Conservation (phyloP, 306 rosid genomes). For the Cucumis melo region DNA sequence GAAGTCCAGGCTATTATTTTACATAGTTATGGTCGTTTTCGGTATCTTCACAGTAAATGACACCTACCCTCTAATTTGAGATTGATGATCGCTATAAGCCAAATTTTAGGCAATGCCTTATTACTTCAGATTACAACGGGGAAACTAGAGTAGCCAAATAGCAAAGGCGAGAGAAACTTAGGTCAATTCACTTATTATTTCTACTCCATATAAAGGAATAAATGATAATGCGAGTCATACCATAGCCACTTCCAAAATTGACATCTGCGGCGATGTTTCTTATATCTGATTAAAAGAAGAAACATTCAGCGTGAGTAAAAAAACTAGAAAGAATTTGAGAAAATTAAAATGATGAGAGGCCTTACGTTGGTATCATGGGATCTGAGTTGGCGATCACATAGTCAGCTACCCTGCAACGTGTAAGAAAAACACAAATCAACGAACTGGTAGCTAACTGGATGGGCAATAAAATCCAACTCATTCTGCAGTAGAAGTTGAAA, state of each 20-base stretch:
- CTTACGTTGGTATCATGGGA: slow-evolving; percentile 85
- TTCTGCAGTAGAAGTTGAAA: background rate
- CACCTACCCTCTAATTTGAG: background rate
- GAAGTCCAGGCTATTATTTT: background rate
- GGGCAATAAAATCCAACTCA: background rate
- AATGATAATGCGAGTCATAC: background rate
- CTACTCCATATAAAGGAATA: background rate
- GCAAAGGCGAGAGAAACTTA: background rate
- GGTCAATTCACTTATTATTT: background rate
- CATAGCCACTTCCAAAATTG: slow-evolving; percentile 84
- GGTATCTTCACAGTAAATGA: background rate
- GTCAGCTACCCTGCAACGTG: slow-evolving; percentile 56
- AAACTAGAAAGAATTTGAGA: background rate
- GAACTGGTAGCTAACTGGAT: background rate
- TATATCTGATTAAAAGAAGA: slow-evolving; percentile 41
- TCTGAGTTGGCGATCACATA: slow-evolving; percentile 65
- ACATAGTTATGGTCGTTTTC: background rate
- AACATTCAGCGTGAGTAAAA: background rate
- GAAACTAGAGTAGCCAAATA: background rate
- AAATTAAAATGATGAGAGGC: background rate
- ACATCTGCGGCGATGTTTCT: slow-evolving; percentile 51
- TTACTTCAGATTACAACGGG: background rate
- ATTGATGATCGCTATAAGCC: background rate
- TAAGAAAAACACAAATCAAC: background rate
- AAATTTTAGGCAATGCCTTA: background rate